Evolutionary conservation across 116 monocot species (phyloP).

Genomic region (Cymodocea nodosa): DNA sequence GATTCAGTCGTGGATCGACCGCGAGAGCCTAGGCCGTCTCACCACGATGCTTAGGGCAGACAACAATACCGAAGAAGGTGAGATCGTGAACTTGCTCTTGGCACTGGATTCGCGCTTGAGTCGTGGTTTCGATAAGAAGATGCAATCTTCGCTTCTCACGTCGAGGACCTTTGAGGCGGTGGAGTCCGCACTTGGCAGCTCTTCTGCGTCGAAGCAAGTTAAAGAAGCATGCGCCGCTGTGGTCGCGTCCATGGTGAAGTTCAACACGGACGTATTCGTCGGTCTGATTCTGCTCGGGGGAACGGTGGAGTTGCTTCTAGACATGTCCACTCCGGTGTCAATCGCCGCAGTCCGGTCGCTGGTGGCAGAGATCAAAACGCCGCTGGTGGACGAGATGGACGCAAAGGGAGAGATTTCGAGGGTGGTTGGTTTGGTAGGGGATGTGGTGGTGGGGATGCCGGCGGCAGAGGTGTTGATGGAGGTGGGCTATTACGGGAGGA

Average conservation of each 20-base stretch:
- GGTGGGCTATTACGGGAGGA: constrained; percentile 38
- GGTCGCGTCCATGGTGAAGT: constrained; percentile 42
- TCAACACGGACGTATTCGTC: constrained; percentile 76
- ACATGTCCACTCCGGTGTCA: constrained; percentile 19
- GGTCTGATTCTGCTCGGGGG: constrained; percentile 45
- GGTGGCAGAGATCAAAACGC: constrained; percentile 33
- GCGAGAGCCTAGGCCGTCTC: constrained; percentile 34
- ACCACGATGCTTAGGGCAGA: constrained; percentile 16
- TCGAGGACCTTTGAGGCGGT: constrained; percentile 31
- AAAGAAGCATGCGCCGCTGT: constrained; percentile 29
- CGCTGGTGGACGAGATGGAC: constrained; percentile 48
- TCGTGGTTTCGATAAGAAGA: constrained; percentile 27
- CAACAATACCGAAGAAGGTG: constrained; percentile 11
- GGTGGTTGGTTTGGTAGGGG: constrained; percentile 23
- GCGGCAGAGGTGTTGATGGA: constrained; percentile 31
- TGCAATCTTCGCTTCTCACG: constrained; percentile 44
- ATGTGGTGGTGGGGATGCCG: constrained; percentile 15
- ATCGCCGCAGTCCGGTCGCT: constrained; percentile 34
- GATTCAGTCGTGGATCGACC: constrained; percentile 71
- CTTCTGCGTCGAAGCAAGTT: constrained; percentile 18
- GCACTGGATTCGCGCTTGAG: constrained; percentile 27
- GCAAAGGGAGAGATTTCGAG: constrained; percentile 23
- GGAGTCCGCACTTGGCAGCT: constrained; percentile 25
- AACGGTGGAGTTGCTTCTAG: constrained; percentile 15
- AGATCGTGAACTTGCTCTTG: constrained; percentile 13